Percentiles rank a stretch among this genome's conserved stretches.
Conservation (phyloP, 2,329 filamentous ascomycete species). For the Colletotrichum costaricense region DNA sequence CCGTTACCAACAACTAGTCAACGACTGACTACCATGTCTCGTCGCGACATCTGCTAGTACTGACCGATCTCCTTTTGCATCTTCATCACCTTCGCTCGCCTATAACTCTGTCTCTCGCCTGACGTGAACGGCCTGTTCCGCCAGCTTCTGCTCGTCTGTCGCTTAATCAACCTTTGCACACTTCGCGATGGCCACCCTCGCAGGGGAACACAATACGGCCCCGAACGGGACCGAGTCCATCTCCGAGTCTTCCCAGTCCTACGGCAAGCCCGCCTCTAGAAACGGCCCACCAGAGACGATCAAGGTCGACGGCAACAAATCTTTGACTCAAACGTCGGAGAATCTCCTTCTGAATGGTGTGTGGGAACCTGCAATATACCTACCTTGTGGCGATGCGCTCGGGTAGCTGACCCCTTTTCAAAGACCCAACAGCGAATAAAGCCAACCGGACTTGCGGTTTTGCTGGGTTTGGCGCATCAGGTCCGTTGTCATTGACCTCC, state of each 20-base stretch:
- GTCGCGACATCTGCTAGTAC: slow-evolving; percentile 18
- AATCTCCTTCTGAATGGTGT: slow-evolving; percentile 49
- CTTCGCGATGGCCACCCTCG: slow-evolving; percentile 7
- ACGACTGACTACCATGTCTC: slow-evolving; percentile 30
- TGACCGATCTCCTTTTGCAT: neutral
- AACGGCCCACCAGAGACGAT: slow-evolving; percentile 24
- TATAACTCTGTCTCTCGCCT: neutral
- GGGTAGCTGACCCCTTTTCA: slow-evolving; percentile 15
- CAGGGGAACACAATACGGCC: neutral
- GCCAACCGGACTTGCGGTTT: slow-evolving; percentile 37
- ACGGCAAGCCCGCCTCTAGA: slow-evolving; percentile 30
- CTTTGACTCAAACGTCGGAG: slow-evolving; percentile 45
- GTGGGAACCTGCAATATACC: slow-evolving; percentile 25
- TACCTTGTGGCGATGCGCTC: slow-evolving; percentile 4
- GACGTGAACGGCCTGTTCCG: neutral
- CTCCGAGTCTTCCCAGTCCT: slow-evolving; percentile 31
- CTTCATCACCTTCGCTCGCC: neutral
- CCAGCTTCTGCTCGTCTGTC: neutral
- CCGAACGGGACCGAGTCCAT: slow-evolving; percentile 28
- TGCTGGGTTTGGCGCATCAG: slow-evolving; percentile 31
- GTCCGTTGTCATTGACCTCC: neutral
- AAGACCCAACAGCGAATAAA: slow-evolving; percentile 29
- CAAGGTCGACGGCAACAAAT: slow-evolving; percentile 44
- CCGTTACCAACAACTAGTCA: neutral
- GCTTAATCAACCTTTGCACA: neutral